Evolutionary conservation across 1,284 basidiomycete genomes (phyloP).

Genomic region (Pisolithus thermaeus): DNA sequence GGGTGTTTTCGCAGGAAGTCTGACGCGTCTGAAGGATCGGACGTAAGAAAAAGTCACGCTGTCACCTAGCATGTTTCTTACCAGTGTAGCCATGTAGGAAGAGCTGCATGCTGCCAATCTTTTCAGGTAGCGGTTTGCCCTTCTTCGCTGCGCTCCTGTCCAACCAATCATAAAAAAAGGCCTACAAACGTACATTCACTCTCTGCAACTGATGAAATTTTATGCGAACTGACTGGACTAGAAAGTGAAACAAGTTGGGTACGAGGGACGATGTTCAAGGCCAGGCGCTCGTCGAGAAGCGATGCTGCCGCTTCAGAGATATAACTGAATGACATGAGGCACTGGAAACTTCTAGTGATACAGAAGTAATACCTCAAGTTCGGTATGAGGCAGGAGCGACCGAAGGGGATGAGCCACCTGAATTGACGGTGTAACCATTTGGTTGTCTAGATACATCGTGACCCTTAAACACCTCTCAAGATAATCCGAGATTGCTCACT

Average conservation of each 20-base stretch:
- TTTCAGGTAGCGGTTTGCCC: slow-evolving; percentile 73
- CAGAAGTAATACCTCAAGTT: slow-evolving; percentile 59
- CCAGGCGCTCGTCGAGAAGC: slow-evolving; percentile 70
- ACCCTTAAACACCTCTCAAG: neutral
- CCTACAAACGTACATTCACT: slow-evolving; percentile 34
- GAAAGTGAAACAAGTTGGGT: slow-evolving; percentile 82
- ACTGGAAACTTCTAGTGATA: neutral
- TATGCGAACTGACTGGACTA: slow-evolving; percentile 51
- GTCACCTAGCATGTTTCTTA: slow-evolving; percentile 16
- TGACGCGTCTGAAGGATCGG: slow-evolving; percentile 59
- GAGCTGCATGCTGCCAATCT: slow-evolving; percentile 87
- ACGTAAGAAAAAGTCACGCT: neutral
- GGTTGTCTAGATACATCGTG: slow-evolving; percentile 51
- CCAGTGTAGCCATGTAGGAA: slow-evolving; percentile 84
- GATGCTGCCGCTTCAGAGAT: slow-evolving; percentile 83
- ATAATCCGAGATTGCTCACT: slow-evolving; percentile 30
- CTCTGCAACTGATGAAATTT: neutral
- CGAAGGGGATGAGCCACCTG: slow-evolving; percentile 81
- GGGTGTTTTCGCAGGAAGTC: slow-evolving; percentile 83
- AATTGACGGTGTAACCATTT: slow-evolving; percentile 88
- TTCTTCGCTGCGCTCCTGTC: slow-evolving; percentile 76
- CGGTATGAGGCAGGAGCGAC: slow-evolving; percentile 78
- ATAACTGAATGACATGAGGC: slow-evolving; percentile 37
- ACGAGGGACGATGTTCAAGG: slow-evolving; percentile 77
- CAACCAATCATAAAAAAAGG: slow-evolving; percentile 88